Conservation (phyloP, 352 stramenopile genomes). For the Sclerospora graminicola region DNA sequence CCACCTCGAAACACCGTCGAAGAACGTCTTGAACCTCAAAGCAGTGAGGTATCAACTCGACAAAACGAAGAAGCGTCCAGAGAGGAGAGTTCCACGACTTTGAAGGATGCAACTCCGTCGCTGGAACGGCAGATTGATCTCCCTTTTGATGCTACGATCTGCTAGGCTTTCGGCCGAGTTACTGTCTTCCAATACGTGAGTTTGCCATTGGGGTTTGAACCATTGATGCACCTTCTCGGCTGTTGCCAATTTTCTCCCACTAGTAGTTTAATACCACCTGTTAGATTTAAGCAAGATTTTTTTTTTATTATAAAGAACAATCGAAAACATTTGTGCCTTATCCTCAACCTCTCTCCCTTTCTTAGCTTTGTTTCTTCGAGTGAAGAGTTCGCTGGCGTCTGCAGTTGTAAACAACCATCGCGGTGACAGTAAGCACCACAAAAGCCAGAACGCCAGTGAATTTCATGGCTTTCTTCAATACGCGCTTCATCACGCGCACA, state of each 20-base stretch:
- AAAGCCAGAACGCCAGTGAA: constrained; percentile 7
- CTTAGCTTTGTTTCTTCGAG: constrained; percentile 24
- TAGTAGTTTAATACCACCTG: too few relatives aligned
- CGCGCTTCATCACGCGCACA: constrained; percentile 41
- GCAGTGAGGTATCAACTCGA: constrained; percentile 5
- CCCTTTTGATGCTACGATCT: constrained; percentile 72
- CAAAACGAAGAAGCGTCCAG: constrained; percentile 12
- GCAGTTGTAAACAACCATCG: constrained; percentile 11
- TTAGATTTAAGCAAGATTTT: too few relatives aligned
- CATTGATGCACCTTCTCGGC: constrained; percentile 68
- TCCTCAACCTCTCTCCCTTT: background rate
- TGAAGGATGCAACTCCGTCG: background rate
- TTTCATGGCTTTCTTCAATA: constrained; percentile 51
- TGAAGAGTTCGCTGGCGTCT: constrained; percentile 11
- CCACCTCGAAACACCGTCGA: constrained; percentile 3
- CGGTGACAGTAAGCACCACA: constrained; percentile 8
- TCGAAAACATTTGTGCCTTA: too few relatives aligned
- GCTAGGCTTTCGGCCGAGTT: constrained; percentile 57
- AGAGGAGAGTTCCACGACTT: constrained; percentile 1
- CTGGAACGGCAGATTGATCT: constrained; percentile 69
- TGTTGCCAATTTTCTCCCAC: constrained; percentile 52
- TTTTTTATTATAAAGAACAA: too few relatives aligned
- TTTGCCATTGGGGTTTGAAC: constrained; percentile 82
- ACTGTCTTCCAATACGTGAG: constrained; percentile 71
- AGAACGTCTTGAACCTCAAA: constrained; percentile 11